Evolutionary conservation across 176 grass and related monocot genomes (phyloP).

Genomic region (Oryza glumipatula): DNA sequence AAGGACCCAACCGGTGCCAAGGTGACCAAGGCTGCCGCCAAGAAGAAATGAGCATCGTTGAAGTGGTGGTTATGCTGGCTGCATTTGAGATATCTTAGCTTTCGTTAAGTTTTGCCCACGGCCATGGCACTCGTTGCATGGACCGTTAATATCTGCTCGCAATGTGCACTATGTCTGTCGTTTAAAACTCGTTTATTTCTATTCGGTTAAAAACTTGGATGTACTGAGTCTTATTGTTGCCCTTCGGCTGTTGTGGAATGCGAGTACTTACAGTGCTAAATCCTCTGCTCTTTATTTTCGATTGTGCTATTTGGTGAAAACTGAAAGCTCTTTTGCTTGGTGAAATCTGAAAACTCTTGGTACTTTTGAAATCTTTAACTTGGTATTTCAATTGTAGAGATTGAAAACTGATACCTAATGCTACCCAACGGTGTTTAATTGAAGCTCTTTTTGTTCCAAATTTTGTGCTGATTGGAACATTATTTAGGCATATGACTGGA

Average conservation of each 20-base stretch:
- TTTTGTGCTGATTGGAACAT: too few relatives aligned
- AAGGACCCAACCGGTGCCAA: constrained; percentile 82
- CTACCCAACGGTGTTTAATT: too few relatives aligned
- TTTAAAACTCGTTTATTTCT: background rate
- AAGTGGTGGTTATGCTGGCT: background rate
- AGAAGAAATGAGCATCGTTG: constrained; percentile 72
- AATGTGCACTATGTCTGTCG: background rate
- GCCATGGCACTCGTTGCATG: background rate
- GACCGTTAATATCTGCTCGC: background rate
- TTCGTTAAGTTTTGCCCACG: background rate
- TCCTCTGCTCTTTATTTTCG: background rate
- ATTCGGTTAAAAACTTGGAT: background rate
- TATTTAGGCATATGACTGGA: too few relatives aligned
- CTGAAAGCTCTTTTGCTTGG: too few relatives aligned
- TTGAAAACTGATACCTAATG: too few relatives aligned
- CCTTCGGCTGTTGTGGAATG: background rate
- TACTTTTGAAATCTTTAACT: too few relatives aligned
- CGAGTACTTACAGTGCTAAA: background rate
- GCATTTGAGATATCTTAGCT: background rate
- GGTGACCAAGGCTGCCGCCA: constrained; percentile 83
- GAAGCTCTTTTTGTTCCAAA: too few relatives aligned
- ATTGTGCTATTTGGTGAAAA: too few relatives aligned
- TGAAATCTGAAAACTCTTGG: too few relatives aligned
- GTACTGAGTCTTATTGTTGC: background rate
- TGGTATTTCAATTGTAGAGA: too few relatives aligned